Evolutionary conservation across 2,329 filamentous ascomycete genomes (phyloP).

Genomic region (Talaromyces verruculosus): DNA sequence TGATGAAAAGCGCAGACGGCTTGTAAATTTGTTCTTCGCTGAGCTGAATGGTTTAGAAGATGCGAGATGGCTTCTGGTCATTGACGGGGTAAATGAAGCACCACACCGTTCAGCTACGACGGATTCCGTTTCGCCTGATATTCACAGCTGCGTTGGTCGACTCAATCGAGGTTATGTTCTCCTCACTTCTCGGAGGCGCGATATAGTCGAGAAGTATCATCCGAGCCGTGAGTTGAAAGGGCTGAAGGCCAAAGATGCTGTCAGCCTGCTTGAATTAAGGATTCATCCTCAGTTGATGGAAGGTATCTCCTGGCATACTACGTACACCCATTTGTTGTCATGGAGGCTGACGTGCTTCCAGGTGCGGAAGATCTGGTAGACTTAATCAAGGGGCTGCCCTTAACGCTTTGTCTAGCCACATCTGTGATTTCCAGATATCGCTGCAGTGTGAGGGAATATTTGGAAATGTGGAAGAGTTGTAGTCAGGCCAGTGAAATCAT

Average conservation of each 20-base stretch:
- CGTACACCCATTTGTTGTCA: neutral
- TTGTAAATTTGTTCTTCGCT: neutral
- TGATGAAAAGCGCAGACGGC: neutral
- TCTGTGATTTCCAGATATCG: neutral
- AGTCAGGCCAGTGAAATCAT: neutral
- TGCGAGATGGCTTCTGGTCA: neutral
- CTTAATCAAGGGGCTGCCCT: neutral
- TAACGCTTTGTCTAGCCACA: neutral
- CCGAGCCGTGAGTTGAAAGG: neutral
- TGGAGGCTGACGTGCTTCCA: neutral
- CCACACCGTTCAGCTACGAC: neutral
- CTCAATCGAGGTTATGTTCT: slow-evolving; percentile 4
- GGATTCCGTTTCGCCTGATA: neutral
- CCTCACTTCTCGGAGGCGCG: slow-evolving; percentile 3
- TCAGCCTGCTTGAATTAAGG: neutral
- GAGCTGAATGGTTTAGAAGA: neutral
- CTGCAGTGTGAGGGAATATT: neutral
- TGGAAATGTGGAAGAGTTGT: neutral
- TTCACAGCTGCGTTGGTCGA: neutral
- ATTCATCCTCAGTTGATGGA: neutral
- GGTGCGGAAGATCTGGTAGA: neutral
- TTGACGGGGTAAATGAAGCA: neutral
- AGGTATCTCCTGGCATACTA: neutral
- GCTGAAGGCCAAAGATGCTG: neutral
- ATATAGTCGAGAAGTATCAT: neutral